Conservation (phyloP, 1,284 basidiomycete genomes). For the Cutaneotrichosporon sp. region DNA sequence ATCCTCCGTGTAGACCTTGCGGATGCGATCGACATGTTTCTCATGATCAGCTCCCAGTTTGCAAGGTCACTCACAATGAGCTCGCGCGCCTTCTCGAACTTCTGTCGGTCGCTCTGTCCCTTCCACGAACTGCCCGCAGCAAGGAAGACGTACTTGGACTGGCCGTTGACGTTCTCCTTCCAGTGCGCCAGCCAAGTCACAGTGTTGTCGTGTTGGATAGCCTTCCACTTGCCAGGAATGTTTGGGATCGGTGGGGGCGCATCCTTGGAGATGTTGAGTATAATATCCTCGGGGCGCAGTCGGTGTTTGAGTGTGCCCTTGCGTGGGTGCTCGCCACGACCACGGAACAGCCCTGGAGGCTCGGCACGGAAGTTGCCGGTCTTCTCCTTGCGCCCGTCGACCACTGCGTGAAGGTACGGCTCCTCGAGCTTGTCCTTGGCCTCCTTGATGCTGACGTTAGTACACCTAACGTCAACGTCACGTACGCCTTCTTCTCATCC, state of each 20-base stretch:
- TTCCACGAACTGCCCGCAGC: slow-evolving; percentile 91
- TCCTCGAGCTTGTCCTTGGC: slow-evolving; percentile 79
- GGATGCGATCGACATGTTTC: slow-evolving; percentile 86
- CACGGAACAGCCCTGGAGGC: slow-evolving; percentile 94
- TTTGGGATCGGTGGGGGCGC: slow-evolving; percentile 76
- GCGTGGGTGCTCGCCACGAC: slow-evolving; percentile 96
- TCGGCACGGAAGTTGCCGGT: slow-evolving; percentile 98
- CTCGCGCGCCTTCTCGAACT: slow-evolving; percentile 94
- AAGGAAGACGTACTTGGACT: slow-evolving; percentile 93
- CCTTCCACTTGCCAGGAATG: slow-evolving; percentile 82
- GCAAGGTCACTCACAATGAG: slow-evolving; percentile 66
- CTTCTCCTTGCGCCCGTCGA: slow-evolving; percentile 96
- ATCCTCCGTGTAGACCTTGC: slow-evolving; percentile 78
- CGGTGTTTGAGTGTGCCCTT: slow-evolving; percentile 93
- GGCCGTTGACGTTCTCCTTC: slow-evolving; percentile 91
- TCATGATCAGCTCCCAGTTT: slow-evolving; percentile 45
- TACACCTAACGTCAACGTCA: neutral
- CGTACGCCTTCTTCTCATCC: slow-evolving; percentile 78
- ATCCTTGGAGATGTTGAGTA: slow-evolving; percentile 82
- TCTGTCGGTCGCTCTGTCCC: slow-evolving; percentile 91
- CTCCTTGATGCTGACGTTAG: slow-evolving; percentile 62
- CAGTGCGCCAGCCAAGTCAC: slow-evolving; percentile 97
- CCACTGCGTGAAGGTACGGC: slow-evolving; percentile 77
- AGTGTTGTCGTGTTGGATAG: slow-evolving; percentile 79
- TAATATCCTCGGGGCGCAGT: slow-evolving; percentile 87